Conservation (phyloP, 2,329 filamentous ascomycete genomes). For the Hymenoscyphus albidus region DNA sequence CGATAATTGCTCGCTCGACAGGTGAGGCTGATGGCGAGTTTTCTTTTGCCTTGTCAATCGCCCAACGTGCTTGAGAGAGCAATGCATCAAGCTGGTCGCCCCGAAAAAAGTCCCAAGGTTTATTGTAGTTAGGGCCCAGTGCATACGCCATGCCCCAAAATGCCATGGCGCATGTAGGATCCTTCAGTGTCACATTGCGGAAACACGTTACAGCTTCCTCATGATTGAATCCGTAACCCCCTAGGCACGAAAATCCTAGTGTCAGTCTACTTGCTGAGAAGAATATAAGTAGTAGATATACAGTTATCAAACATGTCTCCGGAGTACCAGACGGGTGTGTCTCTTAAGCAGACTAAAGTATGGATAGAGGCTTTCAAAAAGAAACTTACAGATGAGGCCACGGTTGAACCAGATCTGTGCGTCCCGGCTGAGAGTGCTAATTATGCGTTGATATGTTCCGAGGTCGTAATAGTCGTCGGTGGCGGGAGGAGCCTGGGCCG, state of each 20-base stretch:
- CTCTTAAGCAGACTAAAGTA: too few relatives aligned
- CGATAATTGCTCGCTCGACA: constrained; percentile 59
- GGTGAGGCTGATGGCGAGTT: constrained; percentile 39
- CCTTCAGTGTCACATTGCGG: constrained; percentile 51
- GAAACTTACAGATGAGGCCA: constrained; percentile 55
- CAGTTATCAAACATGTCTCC: too few relatives aligned
- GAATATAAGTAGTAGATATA: too few relatives aligned
- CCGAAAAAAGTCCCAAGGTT: constrained; percentile 71
- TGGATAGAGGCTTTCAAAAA: too few relatives aligned
- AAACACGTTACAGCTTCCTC: constrained; percentile 66
- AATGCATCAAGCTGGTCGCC: constrained; percentile 51
- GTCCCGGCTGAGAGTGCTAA: constrained; percentile 49
- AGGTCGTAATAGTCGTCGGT: constrained; percentile 43
- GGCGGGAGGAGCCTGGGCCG: background rate
- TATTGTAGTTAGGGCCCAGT: constrained; percentile 74
- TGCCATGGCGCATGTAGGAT: constrained; percentile 56
- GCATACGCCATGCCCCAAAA: constrained; percentile 70
- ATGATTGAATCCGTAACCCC: constrained; percentile 72
- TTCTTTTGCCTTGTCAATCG: constrained; percentile 43
- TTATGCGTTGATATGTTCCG: constrained; percentile 51
- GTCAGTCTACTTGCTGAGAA: too few relatives aligned
- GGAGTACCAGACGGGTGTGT: too few relatives aligned
- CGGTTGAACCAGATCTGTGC: constrained; percentile 68
- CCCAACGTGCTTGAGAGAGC: constrained; percentile 45
- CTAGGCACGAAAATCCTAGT: too few relatives aligned